phyloP scores from a whole-genome alignment of 1,284 basidiomycete genomes.

The Xerocomus cyaneibrunnescens region DNA sequence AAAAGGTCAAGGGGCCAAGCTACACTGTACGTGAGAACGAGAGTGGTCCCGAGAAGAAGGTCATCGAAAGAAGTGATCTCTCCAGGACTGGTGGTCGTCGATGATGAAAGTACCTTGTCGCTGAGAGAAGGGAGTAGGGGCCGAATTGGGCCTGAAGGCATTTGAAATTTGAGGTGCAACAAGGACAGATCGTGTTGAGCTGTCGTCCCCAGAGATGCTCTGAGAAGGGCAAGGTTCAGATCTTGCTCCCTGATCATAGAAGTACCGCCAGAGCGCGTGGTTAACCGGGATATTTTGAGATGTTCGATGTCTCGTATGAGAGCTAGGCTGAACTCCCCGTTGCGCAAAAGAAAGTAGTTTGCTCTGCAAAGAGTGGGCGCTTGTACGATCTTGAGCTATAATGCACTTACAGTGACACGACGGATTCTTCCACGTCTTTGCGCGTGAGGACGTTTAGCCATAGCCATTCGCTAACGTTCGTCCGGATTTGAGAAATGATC shows the following conservation, averaged over 20 bases:
- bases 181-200: conserved; percentile 80
- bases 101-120: conserved; percentile 36
- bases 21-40: conserved; percentile 67
- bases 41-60: conserved; percentile 75
- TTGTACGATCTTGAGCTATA: conserved; percentile 1
- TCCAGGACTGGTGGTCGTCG: conserved; percentile 32
- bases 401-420: conserved; percentile 63
- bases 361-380: conserved; percentile 47
- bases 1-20: conserved; percentile 90
- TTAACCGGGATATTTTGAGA: conserved; percentile 72
- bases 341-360: conserved; percentile 84
- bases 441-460: conserved; percentile 87
- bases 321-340: conserved; percentile 82
- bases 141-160: conserved; percentile 77
- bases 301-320: conserved; percentile 81
- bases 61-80: conserved; percentile 64
- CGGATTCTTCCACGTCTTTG: conserved; percentile 75
- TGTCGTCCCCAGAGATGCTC: conserved; percentile 80
- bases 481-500: conserved; percentile 68
- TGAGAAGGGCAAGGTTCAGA: conserved; percentile 75
- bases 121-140: conserved; percentile 72
- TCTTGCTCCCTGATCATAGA: conserved; percentile 87
- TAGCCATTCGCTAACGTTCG: conserved; percentile 83
- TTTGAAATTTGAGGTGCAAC: conserved; percentile 64
- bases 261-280: conserved; percentile 58